Base-by-base conservation (phyloP, 805 yeast species). In the Candida railenensis region DNA sequence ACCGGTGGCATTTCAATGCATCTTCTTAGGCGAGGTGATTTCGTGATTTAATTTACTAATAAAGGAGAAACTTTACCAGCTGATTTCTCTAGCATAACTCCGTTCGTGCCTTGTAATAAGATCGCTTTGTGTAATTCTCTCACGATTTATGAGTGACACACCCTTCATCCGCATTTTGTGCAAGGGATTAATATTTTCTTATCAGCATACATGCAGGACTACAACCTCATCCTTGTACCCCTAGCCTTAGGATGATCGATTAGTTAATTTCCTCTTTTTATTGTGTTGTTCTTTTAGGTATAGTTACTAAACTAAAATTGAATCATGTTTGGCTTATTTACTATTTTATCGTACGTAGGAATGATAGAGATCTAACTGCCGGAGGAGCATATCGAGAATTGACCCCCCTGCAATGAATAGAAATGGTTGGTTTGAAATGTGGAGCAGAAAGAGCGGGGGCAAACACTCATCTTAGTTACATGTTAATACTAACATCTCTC, bases 291-390 rank as follows among this genome's bases (percentile, higher is more conserved):
- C n/a, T 37, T 37, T 14, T 16, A 19, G 12, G 11, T 16, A 37
- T 5, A 20, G 7, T 7, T 5, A 37, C 7, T 37, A 37, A 12
- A 8, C 21, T 15, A 15, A 33, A 33, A 8, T 34, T 9, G 16
- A 20, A 40, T 3, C 15, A 51, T 51, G 54, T 39, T 48, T 53
- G 56, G 57, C 12, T 43, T 58, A 22, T 56, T 59, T 45, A 48
- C 52, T 38, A 41, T 55, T 8, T 55, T 55, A 44, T 53, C 50
- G 60, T 56, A 51, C 40, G 60, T 54, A 39, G 9, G 9, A 25
- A 11, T 25, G 30, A 25, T 7, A 25, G 11, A 5, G 30, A 11
- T 7, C 9, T 25, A n/a, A n/a, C n/a, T n/a, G n/a, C n/a, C n/a
- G n/a, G n/a, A n/a, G n/a, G n/a, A n/a, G n/a, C n/a, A n/a, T n/a